phyloP scores from a whole-genome alignment of 208 protist species.

The Naegleria fowleri region DNA sequence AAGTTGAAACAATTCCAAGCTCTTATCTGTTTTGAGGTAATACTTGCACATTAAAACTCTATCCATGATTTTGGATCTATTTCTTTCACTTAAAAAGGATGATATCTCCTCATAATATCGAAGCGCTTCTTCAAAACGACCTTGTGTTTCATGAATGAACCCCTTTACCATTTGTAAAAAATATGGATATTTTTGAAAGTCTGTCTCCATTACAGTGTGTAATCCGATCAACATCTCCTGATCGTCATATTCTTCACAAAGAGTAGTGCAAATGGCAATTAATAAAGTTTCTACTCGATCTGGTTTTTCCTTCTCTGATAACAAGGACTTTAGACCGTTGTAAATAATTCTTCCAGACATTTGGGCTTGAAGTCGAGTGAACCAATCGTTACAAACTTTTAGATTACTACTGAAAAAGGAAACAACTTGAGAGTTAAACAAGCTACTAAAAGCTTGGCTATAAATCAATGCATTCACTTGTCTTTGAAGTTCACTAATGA shows the following conservation, averaged over 20 bases:
- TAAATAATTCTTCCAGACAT: neutral
- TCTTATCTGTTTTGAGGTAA: neutral
- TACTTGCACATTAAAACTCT: neutral
- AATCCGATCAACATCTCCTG: neutral
- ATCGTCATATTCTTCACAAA: neutral
- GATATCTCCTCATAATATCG: neutral
- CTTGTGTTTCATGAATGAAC: neutral
- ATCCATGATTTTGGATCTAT: neutral
- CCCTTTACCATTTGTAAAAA: neutral
- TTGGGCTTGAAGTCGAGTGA: neutral
- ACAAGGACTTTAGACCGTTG: neutral
- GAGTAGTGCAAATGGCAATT: neutral
- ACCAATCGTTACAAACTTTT: constrained; percentile 26
- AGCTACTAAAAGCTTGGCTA: no score
- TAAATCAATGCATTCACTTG: neutral
- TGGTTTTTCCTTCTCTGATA: neutral
- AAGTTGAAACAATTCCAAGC: neutral
- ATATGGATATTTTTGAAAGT: neutral
- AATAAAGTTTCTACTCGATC: neutral
- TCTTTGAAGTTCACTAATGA: neutral
- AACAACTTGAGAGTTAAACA: neutral
- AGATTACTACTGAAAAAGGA: neutral
- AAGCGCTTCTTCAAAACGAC: neutral
- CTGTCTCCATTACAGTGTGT: neutral
- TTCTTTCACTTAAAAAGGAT: neutral